Percentiles rank a stretch among this genome's conserved stretches.
These are phyloP conservation scores for Didymella exigua DNA, from an alignment of 2,329 filamentous ascomycete species.

Conservation along the genomic window DNA sequence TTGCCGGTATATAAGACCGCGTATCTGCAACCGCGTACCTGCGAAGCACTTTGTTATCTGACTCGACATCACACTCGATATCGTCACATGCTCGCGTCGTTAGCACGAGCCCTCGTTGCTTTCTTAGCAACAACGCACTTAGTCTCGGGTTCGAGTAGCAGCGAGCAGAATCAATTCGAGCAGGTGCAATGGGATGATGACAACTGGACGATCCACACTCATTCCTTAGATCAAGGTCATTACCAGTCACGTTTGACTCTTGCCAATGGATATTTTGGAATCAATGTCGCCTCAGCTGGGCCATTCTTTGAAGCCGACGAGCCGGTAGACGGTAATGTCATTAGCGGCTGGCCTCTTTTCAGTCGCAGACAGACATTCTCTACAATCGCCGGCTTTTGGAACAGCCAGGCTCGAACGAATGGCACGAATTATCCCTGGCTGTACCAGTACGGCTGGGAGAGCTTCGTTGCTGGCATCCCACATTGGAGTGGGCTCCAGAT, in stretches of 20 bases:
- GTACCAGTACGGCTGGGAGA: constrained; percentile 71
- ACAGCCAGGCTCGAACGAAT: constrained; percentile 63
- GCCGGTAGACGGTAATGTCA: constrained; percentile 57
- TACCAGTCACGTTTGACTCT: constrained; percentile 63
- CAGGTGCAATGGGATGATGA: constrained; percentile 65
- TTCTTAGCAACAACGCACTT: constrained; percentile 17
- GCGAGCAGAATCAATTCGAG: constrained; percentile 31
- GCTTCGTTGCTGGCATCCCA: constrained; percentile 72
- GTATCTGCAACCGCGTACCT: background rate
- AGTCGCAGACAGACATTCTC: constrained; percentile 68
- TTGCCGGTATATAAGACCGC: background rate
- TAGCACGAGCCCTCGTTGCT: constrained; percentile 10
- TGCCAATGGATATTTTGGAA: constrained; percentile 67
- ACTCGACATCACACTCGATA: background rate
- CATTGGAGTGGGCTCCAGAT: constrained; percentile 69
- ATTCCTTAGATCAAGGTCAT: constrained; percentile 60
- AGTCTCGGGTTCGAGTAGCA: constrained; percentile 21
- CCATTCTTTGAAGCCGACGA: constrained; percentile 66
- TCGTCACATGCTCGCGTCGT: constrained; percentile 15
- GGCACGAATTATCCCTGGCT: constrained; percentile 71
- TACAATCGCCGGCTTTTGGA: constrained; percentile 71
- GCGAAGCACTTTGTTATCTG: background rate
- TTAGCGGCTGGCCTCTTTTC: constrained; percentile 72
- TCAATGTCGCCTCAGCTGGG: constrained; percentile 66
- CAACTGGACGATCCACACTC: constrained; percentile 62